Evolutionary conservation across 805 yeast species (phyloP), one percentile per base, ranked within the genome.

Genomic region (Lipomyces sp.): DNA sequence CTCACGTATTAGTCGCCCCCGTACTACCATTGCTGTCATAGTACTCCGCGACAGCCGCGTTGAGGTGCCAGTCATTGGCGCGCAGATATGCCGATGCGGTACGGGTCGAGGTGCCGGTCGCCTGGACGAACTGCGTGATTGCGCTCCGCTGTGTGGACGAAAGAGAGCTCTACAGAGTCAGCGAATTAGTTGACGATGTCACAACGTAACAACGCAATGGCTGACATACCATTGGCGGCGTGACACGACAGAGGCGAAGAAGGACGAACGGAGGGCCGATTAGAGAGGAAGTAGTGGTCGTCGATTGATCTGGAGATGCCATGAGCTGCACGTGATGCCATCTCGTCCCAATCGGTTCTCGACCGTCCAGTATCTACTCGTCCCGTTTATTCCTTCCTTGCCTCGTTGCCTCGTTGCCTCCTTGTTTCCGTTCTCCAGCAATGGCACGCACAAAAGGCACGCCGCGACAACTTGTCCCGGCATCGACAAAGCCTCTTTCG

Each of bases 41-140:
- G 45, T 65, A 68, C 7, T 65, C 72, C 39, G 66, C 63, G 7
- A 70, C 53, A 5, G 74, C 73, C n/a, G 41, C 48, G 29, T 64
- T 61, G 22, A 65, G 22, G 23, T 65, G 62, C 65, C 69, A 68
- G 43, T 61, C 47, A 60, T 37, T 38, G 28, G 36, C 33, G 21
- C 51, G 45, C 24, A 56, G 39, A 29, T 43, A 50, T 13, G 47
- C 19, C 7, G 42, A 32, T 8, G 60, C 60, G 16, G 46, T 22
- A 8, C 56, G 39, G 23, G 53, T 10, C 6, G 52, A 21, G 13
- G 46, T 39, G 14, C 57, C 58, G 2, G 60, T 53, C 10, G 54
- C 50, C 11, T 40, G 22, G 13, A 47, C 49, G 39, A 56, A 51
- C 33, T 45, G 47, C 32, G 33, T 43, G 39, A 56, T 38, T 13